phyloP scores from a whole-genome alignment of 257 asterid genomes.

The Ligustrum vulgare region DNA sequence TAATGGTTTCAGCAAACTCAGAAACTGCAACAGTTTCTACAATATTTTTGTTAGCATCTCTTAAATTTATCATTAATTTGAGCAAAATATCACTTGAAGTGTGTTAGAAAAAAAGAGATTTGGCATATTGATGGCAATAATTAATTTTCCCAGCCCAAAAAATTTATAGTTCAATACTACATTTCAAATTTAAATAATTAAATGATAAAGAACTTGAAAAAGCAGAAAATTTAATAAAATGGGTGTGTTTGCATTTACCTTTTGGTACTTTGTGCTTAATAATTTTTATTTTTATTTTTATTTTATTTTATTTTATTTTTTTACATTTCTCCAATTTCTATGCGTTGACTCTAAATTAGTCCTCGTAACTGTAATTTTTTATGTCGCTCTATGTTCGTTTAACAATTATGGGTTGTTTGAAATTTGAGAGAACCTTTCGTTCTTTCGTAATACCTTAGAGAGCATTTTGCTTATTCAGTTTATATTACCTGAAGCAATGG shows the following conservation, averaged over 20 bases:
- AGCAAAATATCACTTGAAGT: background rate
- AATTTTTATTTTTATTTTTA: no score
- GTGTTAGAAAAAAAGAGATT: background rate
- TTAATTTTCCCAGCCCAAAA: background rate
- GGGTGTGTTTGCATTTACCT: background rate
- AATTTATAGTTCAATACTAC: background rate
- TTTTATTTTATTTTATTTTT: no score
- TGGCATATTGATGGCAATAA: background rate
- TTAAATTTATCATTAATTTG: background rate
- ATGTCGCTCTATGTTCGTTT: background rate
- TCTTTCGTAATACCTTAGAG: background rate
- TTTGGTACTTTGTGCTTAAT: background rate
- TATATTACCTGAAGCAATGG: no score
- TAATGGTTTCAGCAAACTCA: background rate
- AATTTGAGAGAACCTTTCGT: background rate
- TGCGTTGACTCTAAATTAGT: background rate
- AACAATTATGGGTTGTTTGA: background rate
- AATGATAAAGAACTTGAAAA: background rate
- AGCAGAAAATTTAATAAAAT: background rate
- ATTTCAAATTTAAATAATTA: background rate
- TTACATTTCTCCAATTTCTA: background rate
- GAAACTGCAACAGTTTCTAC: background rate
- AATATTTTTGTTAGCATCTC: background rate
- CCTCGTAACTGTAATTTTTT: background rate
- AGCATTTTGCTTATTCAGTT: background rate